These are phyloP conservation scores for Cornus florida DNA, from an alignment of 148 eudicot genomes.

Conservation along the genomic window DNA sequence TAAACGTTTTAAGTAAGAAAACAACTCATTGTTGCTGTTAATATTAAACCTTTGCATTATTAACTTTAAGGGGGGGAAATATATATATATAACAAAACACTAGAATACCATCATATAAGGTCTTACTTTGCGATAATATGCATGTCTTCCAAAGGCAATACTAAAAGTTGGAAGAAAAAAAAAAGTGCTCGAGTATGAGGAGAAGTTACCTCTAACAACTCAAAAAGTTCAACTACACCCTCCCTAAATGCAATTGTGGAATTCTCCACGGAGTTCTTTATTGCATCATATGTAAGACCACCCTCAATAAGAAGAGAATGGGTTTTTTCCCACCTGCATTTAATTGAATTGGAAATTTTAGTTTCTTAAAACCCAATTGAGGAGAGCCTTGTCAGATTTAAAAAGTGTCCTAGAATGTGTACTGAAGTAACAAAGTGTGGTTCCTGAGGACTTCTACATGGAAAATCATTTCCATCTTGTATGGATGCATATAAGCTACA, in stretches of 20 bases:
- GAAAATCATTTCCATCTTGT: neutral
- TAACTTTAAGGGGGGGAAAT: too few species aligned
- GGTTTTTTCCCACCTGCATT: conserved; percentile 85
- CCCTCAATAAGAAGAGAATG: conserved; percentile 93
- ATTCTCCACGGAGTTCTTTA: conserved; percentile 68
- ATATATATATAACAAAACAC: neutral
- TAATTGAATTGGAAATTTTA: conserved; percentile 5
- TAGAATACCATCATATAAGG: neutral
- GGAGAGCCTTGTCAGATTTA: neutral
- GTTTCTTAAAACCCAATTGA: conserved; percentile 8
- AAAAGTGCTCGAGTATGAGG: conserved; percentile 6
- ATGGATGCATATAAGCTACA: neutral
- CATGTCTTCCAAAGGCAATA: too few species aligned
- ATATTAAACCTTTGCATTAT: neutral
- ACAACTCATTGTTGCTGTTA: neutral
- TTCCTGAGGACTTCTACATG: neutral
- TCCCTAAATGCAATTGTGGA: conserved; percentile 80
- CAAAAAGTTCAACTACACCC: conserved; percentile 79
- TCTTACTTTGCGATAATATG: too few species aligned
- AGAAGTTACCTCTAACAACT: conserved; percentile 67
- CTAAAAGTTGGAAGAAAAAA: neutral
- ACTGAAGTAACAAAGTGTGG: neutral
- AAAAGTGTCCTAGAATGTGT: neutral
- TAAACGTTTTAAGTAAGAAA: neutral
- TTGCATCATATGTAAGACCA: conserved; percentile 77